Evolutionary conservation across 1,284 basidiomycete species (phyloP).

Genomic region (Cutaneotrichosporon sp.): DNA sequence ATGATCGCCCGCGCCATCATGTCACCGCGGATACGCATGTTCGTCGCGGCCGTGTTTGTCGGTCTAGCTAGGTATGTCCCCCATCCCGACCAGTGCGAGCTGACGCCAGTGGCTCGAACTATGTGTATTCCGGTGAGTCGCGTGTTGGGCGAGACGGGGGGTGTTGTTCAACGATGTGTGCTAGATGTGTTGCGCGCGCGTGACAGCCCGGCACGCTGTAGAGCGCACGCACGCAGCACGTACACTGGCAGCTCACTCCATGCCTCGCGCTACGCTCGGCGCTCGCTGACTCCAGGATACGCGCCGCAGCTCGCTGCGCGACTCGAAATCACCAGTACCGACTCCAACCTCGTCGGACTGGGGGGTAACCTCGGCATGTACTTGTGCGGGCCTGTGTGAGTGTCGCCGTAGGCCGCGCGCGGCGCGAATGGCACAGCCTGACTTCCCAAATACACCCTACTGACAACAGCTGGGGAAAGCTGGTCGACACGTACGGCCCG

Average conservation of each 20-base stretch:
- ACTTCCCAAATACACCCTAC: too few relatives aligned
- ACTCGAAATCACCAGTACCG: conserved; percentile 66
- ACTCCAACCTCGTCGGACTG: conserved; percentile 64
- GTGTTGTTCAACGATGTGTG: too few relatives aligned
- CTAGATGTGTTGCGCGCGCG: too few relatives aligned
- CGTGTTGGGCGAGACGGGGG: background rate
- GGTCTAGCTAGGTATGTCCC: conserved; percentile 16
- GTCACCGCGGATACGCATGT: conserved; percentile 11
- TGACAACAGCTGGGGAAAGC: conserved; percentile 58
- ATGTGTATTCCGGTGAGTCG: conserved; percentile 50
- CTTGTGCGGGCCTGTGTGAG: conserved; percentile 28
- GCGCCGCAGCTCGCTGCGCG: conserved; percentile 68
- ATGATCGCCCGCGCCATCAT: background rate
- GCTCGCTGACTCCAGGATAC: conserved; percentile 56
- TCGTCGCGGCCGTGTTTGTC: conserved; percentile 13
- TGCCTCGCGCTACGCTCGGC: background rate
- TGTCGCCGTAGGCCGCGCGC: background rate
- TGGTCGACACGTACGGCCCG: conserved; percentile 63
- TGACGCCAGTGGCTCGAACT: conserved; percentile 57
- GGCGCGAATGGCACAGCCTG: background rate
- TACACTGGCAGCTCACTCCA: background rate
- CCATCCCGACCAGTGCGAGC: background rate
- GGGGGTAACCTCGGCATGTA: conserved; percentile 47
- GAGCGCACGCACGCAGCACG: background rate
- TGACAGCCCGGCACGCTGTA: too few relatives aligned